phyloP scores from a whole-genome alignment of 1,139 yeast species.

The Zygosaccharomyces sapae region DNA sequence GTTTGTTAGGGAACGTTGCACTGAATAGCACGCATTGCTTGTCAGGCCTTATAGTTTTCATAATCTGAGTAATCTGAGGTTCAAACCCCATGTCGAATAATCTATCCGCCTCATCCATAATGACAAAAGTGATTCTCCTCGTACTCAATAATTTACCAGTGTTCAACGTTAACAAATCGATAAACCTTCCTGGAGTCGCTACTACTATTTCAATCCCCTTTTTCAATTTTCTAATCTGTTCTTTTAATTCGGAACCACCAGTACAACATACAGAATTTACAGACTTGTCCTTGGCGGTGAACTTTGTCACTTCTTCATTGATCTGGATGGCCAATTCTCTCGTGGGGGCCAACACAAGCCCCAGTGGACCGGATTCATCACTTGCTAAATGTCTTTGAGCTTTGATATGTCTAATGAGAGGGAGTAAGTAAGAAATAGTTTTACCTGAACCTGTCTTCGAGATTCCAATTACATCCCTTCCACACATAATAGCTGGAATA shows the following conservation, averaged over 20 bases:
- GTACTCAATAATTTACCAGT: conserved; percentile 73
- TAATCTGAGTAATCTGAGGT: conserved; percentile 85
- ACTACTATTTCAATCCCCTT: conserved; percentile 78
- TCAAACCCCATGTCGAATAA: conserved; percentile 98
- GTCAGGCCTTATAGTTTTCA: conserved; percentile 77
- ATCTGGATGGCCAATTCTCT: conserved; percentile 89
- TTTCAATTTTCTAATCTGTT: conserved; percentile 75
- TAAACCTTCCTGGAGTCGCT: conserved; percentile 96
- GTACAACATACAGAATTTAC: conserved; percentile 74
- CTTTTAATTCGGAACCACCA: conserved; percentile 87
- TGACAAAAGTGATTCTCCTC: conserved; percentile 69
- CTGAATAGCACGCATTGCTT: conserved; percentile 86
- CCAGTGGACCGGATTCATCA: conserved; percentile 68
- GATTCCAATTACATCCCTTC: conserved; percentile 85
- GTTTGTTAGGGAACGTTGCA: conserved; percentile 84
- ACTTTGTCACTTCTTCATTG: conserved; percentile 58
- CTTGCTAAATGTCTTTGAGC: conserved; percentile 57
- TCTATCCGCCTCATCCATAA: conserved; percentile 93
- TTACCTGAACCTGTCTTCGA: conserved; percentile 98
- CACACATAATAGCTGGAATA: conserved; percentile 84
- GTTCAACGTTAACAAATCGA: conserved; percentile 82
- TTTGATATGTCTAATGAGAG: conserved; percentile 75
- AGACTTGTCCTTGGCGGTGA: conserved; percentile 46
- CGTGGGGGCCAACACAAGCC: conserved; percentile 82
- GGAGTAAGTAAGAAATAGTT: conserved; percentile 81